These are phyloP conservation scores for Penicillium capsulatum DNA, from an alignment of 2,329 filamentous ascomycete species.

Conservation along the genomic window DNA sequence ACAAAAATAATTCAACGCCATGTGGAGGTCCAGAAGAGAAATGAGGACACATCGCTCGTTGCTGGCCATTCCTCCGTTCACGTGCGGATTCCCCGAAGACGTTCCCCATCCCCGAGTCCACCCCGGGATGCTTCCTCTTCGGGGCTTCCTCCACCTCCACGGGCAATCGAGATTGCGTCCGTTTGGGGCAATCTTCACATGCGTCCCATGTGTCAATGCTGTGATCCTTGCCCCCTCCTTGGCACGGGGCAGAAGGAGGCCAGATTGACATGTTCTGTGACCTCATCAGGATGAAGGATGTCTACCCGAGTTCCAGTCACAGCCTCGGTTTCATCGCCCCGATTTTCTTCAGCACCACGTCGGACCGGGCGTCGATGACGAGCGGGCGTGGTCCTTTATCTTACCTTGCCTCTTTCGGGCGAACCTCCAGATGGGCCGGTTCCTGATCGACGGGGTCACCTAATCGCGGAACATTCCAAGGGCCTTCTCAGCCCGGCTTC, in stretches of 20 bases:
- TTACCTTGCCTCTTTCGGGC: background rate
- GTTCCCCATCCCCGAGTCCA: too few relatives aligned
- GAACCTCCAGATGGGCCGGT: conserved; percentile 1
- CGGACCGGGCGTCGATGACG: background rate
- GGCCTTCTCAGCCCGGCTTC: background rate
- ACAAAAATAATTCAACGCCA: background rate
- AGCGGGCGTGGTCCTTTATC: background rate
- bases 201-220: too few relatives aligned
- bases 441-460: conserved; percentile 5
- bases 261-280: too few relatives aligned
- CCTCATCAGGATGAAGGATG: too few relatives aligned
- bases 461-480: background rate
- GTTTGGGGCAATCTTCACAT: background rate
- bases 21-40: background rate
- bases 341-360: background rate
- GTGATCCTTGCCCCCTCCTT: background rate
- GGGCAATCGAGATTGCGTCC: too few relatives aligned
- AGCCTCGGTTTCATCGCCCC: conserved; percentile 6
- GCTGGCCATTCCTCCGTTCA: conserved; percentile 15
- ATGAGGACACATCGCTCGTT: background rate
- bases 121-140: background rate
- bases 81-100: conserved; percentile 4
- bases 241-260: too few relatives aligned
- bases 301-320: background rate
- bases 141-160: too few relatives aligned